Base-by-base conservation (phyloP, 2,329 filamentous ascomycete genomes). In the Aspergillus sp. region DNA sequence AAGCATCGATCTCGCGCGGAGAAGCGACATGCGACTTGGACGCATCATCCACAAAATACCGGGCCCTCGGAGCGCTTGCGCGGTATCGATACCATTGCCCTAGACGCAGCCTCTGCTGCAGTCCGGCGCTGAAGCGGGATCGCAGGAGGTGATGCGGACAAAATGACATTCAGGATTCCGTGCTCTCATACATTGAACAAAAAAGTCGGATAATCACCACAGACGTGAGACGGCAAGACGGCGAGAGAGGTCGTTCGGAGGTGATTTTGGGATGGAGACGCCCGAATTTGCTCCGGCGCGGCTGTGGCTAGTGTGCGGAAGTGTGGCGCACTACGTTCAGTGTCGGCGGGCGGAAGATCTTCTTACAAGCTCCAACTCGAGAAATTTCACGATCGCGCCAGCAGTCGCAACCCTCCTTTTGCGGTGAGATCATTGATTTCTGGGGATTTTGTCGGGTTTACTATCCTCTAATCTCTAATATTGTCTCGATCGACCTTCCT, bases 91-190 rank as follows among this genome's bases (percentile, higher is more conserved):
- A 54, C 59, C 59, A 63, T 49, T 59, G 59, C 45, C 58, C 56
- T 20, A 57, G 45, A 50, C 54, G 46, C 47, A 53, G 52, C 43
- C 55, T 57, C 50, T 50, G 54, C 38, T 55, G 57, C 49, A 67
- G 59, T 57, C 63, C 62, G 47, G 55, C 49, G 57, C 59, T 64
- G 38, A 65, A 57, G 62, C 65, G 65, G 53, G 58, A 59, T 50
- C 62, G 68, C 58, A 64, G 59, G 44, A 69, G 51, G 53, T 57
- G 58, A 38, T 62, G 61, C 52, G 64, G 59, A 64, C 70, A 62
- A 59, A 59, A 58, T 61, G 61, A 71, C 70, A 72, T 72, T 69
- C 70, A 72, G 69, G 52, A 57, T 45, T 51, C 49, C 46, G 49
- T 56, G 42, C 54, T 54, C 32, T 34, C 48, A 63, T 57, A 53